Percentiles rank a stretch among this genome's conserved stretches.
Evolutionary conservation across 805 yeast species (phyloP).

Genomic region (Grigorovia jiainica): DNA sequence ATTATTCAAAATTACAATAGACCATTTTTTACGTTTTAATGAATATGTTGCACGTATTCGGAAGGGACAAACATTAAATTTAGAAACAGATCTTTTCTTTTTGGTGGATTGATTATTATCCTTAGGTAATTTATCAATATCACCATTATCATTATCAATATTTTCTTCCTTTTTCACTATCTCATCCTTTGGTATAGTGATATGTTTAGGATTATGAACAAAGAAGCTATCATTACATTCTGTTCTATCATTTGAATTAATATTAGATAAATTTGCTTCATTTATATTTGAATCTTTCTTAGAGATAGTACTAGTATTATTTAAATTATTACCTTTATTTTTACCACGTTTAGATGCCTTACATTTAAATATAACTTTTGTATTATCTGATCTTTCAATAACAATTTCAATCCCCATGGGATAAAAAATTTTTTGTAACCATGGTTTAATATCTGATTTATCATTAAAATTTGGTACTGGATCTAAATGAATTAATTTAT

Average conservation of each 20-base stretch:
- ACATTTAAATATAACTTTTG: conserved; percentile 55
- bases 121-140: neutral
- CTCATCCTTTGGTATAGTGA: neutral
- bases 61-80: conserved; percentile 44
- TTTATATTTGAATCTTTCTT: neutral
- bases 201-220: conserved; percentile 6
- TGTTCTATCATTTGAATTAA: neutral
- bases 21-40: conserved; percentile 44
- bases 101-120: conserved; percentile 3
- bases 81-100: conserved; percentile 26
- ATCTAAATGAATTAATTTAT: conserved; percentile 29
- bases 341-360: conserved; percentile 32
- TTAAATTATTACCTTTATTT: conserved; percentile 4
- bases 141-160: neutral
- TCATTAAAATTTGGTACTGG: conserved; percentile 33
- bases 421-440: conserved; percentile 44
- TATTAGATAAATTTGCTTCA: neutral
- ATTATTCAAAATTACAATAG: conserved; percentile 50
- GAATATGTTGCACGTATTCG: conserved; percentile 56
- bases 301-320: neutral
- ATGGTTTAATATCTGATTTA: conserved; percentile 48
- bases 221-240: conserved; percentile 5
- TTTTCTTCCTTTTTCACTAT: too few relatives aligned
- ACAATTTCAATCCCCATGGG: conserved; percentile 45
- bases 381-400: conserved; percentile 52